These are phyloP conservation scores for Schizochytrium sp. DNA, from an alignment of 108 stramenopile genomes.

Conservation along the genomic window DNA sequence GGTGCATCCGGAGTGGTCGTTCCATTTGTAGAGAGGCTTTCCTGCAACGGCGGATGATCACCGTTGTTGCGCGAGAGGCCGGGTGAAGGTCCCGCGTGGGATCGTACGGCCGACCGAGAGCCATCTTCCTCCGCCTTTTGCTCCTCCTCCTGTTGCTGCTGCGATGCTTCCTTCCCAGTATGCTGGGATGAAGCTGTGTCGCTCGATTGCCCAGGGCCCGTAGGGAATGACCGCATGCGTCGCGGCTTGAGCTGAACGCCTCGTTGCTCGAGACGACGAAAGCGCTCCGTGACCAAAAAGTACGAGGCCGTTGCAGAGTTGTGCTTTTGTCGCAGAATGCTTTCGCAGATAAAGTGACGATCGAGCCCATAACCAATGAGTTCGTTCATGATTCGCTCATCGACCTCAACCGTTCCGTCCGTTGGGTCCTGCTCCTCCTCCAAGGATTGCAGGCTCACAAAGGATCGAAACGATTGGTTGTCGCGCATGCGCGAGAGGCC, in stretches of 20 bases:
- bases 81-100: no score
- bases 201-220: no score
- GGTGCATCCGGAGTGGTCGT: background rate
- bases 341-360: background rate
- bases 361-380: background rate
- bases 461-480: background rate
- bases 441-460: background rate
- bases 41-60: no score
- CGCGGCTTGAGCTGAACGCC: background rate
- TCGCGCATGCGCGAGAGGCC: background rate
- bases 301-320: slow-evolving; percentile 23
- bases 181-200: no score
- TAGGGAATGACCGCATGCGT: background rate
- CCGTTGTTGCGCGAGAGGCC: no score
- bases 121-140: no score
- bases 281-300: background rate
- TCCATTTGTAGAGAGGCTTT: no score
- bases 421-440: background rate
- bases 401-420: background rate
- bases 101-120: no score
- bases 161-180: no score
- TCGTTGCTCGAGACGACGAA: background rate
- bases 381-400: background rate
- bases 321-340: background rate
- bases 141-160: no score